Conservation (phyloP, 2,329 filamentous ascomycete genomes). For the Trichoderma lentiforme region DNA sequence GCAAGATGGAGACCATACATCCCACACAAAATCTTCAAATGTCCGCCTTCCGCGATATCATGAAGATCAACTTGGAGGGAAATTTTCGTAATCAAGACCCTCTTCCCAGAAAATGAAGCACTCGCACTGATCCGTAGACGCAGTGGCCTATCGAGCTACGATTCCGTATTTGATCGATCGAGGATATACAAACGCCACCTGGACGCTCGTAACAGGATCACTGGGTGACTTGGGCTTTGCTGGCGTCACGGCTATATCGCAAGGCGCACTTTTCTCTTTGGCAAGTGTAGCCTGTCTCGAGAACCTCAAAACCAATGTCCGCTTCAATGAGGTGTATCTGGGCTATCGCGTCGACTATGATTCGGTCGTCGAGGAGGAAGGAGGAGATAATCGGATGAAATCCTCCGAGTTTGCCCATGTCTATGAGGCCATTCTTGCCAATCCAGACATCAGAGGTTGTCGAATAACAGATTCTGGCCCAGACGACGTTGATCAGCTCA, state of each 20-base stretch:
- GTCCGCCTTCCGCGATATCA: neutral
- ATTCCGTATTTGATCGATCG: neutral
- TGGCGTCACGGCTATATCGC: neutral
- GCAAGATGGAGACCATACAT: neutral
- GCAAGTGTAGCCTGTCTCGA: neutral
- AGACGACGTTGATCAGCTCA: neutral
- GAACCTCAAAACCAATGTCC: neutral
- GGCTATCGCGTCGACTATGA: neutral
- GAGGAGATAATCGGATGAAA: neutral
- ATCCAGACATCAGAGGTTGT: neutral
- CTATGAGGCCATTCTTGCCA: neutral
- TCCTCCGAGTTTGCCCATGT: neutral
- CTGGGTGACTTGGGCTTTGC: neutral
- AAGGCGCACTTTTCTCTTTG: neutral
- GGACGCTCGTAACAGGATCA: neutral
- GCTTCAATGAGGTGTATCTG: neutral
- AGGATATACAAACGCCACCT: neutral
- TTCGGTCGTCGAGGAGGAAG: neutral
- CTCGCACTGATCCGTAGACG: neutral
- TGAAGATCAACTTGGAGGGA: neutral
- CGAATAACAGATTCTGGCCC: neutral
- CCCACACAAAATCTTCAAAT: neutral
- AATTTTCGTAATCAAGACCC: neutral
- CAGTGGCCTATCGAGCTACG: neutral
- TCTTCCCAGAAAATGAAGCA: neutral